phyloP scores from a whole-genome alignment of 1,284 basidiomycete genomes.

The Cutaneotrichosporon curvatum region DNA sequence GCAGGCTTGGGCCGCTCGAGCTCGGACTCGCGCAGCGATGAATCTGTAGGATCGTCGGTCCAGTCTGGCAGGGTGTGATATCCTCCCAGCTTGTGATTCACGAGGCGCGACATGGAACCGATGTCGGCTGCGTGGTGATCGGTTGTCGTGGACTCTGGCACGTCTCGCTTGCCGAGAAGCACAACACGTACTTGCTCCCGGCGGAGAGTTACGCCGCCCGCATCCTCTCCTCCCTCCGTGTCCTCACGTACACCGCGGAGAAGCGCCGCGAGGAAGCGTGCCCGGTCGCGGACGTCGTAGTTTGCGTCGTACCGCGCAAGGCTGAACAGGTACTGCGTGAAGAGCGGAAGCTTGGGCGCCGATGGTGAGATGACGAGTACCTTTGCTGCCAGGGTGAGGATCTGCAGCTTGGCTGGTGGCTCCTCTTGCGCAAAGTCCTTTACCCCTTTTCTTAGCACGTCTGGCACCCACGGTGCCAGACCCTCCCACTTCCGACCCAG shows the following conservation, averaged over 20 bases:
- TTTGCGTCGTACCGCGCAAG: slow-evolving; percentile 80
- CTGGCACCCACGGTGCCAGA: slow-evolving; percentile 67
- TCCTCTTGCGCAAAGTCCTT: slow-evolving; percentile 67
- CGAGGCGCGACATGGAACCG: slow-evolving; percentile 38
- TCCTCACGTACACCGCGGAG: slow-evolving; percentile 50
- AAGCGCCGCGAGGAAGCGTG: slow-evolving; percentile 67
- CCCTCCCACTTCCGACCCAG: slow-evolving; percentile 46
- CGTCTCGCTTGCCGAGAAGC: slow-evolving; percentile 63
- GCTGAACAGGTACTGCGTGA: slow-evolving; percentile 66
- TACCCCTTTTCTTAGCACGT: slow-evolving; percentile 67
- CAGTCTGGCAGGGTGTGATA: slow-evolving; percentile 43
- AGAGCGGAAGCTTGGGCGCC: slow-evolving; percentile 47
- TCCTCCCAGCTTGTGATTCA: slow-evolving; percentile 27
- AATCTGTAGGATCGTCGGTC: slow-evolving; percentile 49
- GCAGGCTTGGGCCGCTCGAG: slow-evolving; percentile 9
- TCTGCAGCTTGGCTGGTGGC: slow-evolving; percentile 61
- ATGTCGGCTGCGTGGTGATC: slow-evolving; percentile 49
- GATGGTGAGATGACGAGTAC: slow-evolving; percentile 62
- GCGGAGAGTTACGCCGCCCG: slow-evolving; percentile 66
- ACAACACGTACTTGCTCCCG: slow-evolving; percentile 72
- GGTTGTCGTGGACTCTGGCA: slow-evolving; percentile 31
- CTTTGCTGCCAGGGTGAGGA: slow-evolving; percentile 74
- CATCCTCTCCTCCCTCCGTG: slow-evolving; percentile 46
- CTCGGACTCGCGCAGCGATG: slow-evolving; percentile 45
- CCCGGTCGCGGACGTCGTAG: slow-evolving; percentile 83